Conservation (phyloP, 257 asterid species). For the Avicennia marina region DNA sequence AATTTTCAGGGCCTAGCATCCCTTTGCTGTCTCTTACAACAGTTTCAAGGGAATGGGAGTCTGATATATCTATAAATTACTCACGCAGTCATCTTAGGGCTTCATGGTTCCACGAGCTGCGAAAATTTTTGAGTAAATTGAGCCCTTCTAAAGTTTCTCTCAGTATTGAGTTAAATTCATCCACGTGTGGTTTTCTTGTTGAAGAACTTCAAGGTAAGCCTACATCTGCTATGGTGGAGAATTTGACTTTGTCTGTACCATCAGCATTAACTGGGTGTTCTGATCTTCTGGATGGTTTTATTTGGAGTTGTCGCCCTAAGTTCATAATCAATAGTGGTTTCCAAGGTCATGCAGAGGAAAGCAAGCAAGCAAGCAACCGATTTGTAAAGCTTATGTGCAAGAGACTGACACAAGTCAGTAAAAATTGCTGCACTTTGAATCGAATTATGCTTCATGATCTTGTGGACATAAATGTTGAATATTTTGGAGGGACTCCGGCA, state of each 20-base stretch:
- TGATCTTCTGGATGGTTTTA: background rate
- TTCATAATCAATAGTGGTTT: background rate
- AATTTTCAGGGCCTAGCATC: background rate
- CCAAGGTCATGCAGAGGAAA: background rate
- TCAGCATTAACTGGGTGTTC: background rate
- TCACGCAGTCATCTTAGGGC: background rate
- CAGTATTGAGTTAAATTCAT: background rate
- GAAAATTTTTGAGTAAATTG: background rate
- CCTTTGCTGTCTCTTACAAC: background rate
- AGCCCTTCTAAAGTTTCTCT: conserved; percentile 1
- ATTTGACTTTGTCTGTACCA: background rate
- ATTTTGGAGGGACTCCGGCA: background rate
- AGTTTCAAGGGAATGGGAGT: background rate
- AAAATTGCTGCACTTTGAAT: background rate
- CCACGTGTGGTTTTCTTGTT: too few relatives aligned
- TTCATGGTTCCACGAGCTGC: conserved; percentile 2
- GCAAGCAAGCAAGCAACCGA: too few relatives aligned
- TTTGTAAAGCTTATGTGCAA: background rate
- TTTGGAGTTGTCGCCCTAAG: conserved; percentile 10
- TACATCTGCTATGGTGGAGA: background rate
- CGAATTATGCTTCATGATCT: background rate
- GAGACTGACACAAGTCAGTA: background rate
- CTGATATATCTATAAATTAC: background rate
- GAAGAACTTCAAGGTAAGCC: background rate
- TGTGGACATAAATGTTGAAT: background rate